Conservation (phyloP, 2,329 filamentous ascomycete species). For the Colletotrichum limetticola region DNA sequence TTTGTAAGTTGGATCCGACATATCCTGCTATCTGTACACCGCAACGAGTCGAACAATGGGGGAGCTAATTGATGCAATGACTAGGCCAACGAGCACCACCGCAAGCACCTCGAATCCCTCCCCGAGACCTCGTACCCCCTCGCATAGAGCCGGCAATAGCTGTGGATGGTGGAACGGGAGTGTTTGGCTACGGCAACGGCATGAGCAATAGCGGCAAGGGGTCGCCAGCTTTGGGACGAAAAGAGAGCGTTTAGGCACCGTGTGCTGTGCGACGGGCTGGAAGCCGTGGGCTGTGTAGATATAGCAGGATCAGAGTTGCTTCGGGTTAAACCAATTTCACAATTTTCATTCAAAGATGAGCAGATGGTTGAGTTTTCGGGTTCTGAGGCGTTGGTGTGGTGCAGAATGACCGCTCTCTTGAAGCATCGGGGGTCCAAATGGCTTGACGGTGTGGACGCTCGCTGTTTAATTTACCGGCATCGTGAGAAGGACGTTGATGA, state of each 20-base stretch:
- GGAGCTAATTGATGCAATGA: slow-evolving; percentile 1
- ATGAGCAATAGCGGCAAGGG: background rate
- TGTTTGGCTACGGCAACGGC: no score
- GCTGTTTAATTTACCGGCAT: no score
- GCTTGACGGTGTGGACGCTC: no score
- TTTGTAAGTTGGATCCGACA: slow-evolving; percentile 72
- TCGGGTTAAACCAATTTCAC: slow-evolving; percentile 11
- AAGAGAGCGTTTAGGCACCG: background rate
- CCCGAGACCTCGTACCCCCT: slow-evolving; percentile 86
- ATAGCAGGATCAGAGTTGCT: slow-evolving; percentile 33
- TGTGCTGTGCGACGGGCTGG: slow-evolving; percentile 4
- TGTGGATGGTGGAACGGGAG: background rate
- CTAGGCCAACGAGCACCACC: slow-evolving; percentile 91
- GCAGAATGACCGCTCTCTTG: no score
- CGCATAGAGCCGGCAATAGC: slow-evolving; percentile 48
- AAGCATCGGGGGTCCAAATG: no score
- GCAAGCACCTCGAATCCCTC: slow-evolving; percentile 84
- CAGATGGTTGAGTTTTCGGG: background rate
- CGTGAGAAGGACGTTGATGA: no score
- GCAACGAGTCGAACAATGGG: background rate
- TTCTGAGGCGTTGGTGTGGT: background rate
- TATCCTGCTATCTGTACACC: background rate
- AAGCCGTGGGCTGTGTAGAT: slow-evolving; percentile 32
- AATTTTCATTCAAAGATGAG: background rate
- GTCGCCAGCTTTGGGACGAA: background rate